A percentile compares a stretch with the other conserved stretches of the same genome.
Conservation (phyloP, 2,329 filamentous ascomycete species). For the Trichoderma breve region DNA sequence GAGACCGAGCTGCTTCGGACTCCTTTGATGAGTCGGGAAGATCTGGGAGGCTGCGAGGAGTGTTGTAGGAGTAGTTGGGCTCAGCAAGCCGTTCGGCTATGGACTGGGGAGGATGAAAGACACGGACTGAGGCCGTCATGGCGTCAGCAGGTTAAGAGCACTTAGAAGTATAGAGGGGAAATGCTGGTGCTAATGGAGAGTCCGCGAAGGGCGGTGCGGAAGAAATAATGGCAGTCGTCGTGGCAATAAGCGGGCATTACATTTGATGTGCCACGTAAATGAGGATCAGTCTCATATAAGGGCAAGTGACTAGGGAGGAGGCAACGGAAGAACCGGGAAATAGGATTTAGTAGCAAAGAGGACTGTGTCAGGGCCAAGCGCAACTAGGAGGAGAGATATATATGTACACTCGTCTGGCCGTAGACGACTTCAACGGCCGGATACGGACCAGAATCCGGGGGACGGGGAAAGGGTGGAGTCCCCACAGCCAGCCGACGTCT, state of each 20-base stretch:
- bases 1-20: not conserved
- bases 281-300: slow-evolving; percentile 5
- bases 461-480: slow-evolving; percentile 16
- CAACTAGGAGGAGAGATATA: slow-evolving; percentile 1
- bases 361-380: not conserved
- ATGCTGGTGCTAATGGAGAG: slow-evolving; percentile 78
- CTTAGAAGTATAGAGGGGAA: slow-evolving; percentile 70
- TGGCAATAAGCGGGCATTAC: slow-evolving; percentile 79
- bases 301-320: not conserved
- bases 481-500: slow-evolving; percentile 13
- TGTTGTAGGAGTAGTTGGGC: slow-evolving; percentile 32
- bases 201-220: slow-evolving; percentile 82
- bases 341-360: not conserved
- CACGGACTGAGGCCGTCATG: slow-evolving; percentile 40
- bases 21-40: slow-evolving; percentile 23
- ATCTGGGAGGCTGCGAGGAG: slow-evolving; percentile 41
- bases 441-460: slow-evolving; percentile 15
- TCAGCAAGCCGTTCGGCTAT: slow-evolving; percentile 66
- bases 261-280: slow-evolving; percentile 33
- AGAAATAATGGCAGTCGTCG: slow-evolving; percentile 91
- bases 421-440: not conserved
- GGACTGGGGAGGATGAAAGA: slow-evolving; percentile 63
- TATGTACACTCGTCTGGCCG: not conserved
- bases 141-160: slow-evolving; percentile 29
- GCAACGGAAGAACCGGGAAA: slow-evolving; percentile 4